Percentiles rank a stretch among this genome's conserved stretches.
phyloP scores from a whole-genome alignment of 352 stramenopile species.

The Phytophthora tubulina region DNA sequence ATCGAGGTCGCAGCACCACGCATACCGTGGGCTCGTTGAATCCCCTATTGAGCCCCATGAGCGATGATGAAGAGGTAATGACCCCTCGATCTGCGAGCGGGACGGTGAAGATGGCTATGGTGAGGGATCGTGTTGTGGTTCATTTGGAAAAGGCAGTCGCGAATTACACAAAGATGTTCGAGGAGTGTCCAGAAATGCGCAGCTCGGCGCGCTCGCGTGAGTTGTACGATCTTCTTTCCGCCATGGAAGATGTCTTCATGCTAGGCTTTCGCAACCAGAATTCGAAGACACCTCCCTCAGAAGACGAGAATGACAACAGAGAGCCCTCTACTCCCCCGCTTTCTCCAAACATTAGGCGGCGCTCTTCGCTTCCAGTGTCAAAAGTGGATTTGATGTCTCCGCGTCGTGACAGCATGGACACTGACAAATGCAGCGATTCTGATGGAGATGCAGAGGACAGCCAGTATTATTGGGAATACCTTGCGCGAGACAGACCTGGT shows the following conservation, averaged over 20 bases:
- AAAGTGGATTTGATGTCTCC: slow-evolving; percentile 30
- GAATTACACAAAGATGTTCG: slow-evolving; percentile 69
- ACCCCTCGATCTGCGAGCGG: slow-evolving; percentile 14
- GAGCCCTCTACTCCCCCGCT: slow-evolving; percentile 34
- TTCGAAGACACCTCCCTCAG: slow-evolving; percentile 18
- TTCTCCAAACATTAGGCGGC: slow-evolving; percentile 30
- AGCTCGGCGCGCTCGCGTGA: slow-evolving; percentile 71
- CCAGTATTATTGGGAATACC: slow-evolving; percentile 79
- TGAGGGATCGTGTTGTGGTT: slow-evolving; percentile 63
- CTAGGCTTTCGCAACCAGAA: slow-evolving; percentile 59
- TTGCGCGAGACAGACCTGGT: slow-evolving; percentile 62
- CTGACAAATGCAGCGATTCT: slow-evolving; percentile 28
- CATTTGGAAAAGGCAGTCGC: slow-evolving; percentile 68
- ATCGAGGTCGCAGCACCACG: slow-evolving; percentile 25
- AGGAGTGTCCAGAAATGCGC: slow-evolving; percentile 71
- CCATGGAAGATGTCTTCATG: slow-evolving; percentile 77
- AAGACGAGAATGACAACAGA: slow-evolving; percentile 34
- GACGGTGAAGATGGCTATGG: slow-evolving; percentile 30
- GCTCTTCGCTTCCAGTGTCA: slow-evolving; percentile 25
- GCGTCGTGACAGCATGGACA: slow-evolving; percentile 32
- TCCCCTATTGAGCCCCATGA: slow-evolving; percentile 31
- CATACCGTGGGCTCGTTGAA: slow-evolving; percentile 34
- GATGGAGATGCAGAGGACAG: slow-evolving; percentile 36
- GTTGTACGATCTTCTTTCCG: slow-evolving; percentile 73
- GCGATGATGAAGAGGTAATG: slow-evolving; percentile 31